Evolutionary conservation across 2,329 filamentous ascomycete species (phyloP), one percentile per base, ranked within the genome.

Genomic region (Trichoderma hamatum): DNA sequence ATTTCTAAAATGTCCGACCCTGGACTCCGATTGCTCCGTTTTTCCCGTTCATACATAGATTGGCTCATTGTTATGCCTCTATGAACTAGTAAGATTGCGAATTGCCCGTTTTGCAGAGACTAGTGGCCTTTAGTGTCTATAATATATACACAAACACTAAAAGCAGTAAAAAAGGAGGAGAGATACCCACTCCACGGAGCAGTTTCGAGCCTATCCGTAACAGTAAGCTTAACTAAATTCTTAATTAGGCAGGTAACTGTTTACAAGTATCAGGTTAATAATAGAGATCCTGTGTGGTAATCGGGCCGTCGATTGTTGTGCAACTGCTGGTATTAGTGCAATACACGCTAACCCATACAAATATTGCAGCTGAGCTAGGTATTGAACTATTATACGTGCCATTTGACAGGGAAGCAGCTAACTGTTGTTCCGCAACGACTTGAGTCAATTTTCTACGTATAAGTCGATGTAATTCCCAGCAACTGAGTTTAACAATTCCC

Each of bases 221-320:
- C 62, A 46, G 62, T 65, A 65, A 65, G 52, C 51, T 30, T 56
- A 56, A 65, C 24, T 34, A 65, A 52, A 65, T 65, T 65, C 62
- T 65, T 65, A 56, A 43, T 65, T 43, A 10, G 62, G 62, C 51
- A 56, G 56, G 62, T 21, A 19, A 21, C 5, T 55, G n/a, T 46
- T 30, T 9, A 26, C 52, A 24, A 19, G 51, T 56, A 24, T 39
- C 26, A 21, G 32, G 24, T 55, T 46, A 65, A 65, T 56, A 2
- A 32, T 56, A 54, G 51, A 36, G 61, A 54, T 56, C 34, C 19
- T 52, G 34, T 30, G 2, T 24, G 24, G 24, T 21, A 65, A 39
- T 65, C 62, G 62, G 62, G 62, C 62, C 62, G 62, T 32, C 61
- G 46, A 39, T 7, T 13, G 39, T 3, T 19, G 14, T 34, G 39